These are phyloP conservation scores for Cladorrhinum sp. DNA, from an alignment of 2,329 filamentous ascomycete genomes.

Conservation along the genomic window DNA sequence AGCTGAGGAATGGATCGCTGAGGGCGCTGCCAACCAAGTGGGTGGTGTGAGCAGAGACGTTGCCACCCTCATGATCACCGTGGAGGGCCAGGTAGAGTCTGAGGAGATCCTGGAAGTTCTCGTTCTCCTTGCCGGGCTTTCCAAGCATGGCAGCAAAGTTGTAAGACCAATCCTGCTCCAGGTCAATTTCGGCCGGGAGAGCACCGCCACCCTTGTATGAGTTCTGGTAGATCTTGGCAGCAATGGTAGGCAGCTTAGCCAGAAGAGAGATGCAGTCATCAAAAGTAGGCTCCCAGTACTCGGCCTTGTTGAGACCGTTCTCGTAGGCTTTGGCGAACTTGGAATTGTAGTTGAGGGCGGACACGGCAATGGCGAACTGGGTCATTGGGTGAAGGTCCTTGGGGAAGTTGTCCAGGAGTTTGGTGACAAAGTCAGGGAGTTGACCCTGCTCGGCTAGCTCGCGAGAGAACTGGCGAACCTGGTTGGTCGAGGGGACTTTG, in stretches of 20 bases:
- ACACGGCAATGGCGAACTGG: slow-evolving; percentile 91
- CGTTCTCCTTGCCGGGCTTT: slow-evolving; percentile 81
- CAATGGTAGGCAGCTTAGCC: slow-evolving; percentile 93
- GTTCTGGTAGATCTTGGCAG: slow-evolving; percentile 96
- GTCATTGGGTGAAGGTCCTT: slow-evolving; percentile 96
- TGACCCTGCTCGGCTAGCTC: slow-evolving; percentile 83
- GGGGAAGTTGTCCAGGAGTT: slow-evolving; percentile 88
- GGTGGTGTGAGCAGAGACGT: slow-evolving; percentile 92
- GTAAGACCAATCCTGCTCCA: slow-evolving; percentile 93
- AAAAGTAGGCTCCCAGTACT: slow-evolving; percentile 98
- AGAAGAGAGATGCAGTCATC: slow-evolving; percentile 92
- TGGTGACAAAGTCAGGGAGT: slow-evolving; percentile 78
- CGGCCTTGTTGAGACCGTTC: slow-evolving; percentile 84
- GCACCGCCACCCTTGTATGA: slow-evolving; percentile 72
- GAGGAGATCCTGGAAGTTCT: slow-evolving; percentile 92
- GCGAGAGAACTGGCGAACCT: slow-evolving; percentile 78
- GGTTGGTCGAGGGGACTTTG: slow-evolving; percentile 76
- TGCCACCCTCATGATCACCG: slow-evolving; percentile 96
- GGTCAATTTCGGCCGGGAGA: slow-evolving; percentile 72
- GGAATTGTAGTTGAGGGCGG: slow-evolving; percentile 92
- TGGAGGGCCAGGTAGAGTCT: slow-evolving; percentile 93
- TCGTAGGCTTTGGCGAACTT: slow-evolving; percentile 93
- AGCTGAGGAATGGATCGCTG: slow-evolving; percentile 91
- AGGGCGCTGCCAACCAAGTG: slow-evolving; percentile 94
- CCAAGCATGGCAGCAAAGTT: slow-evolving; percentile 97